These are phyloP conservation scores for Candida glucosophila DNA, from an alignment of 1,139 yeast species.

Conservation along the genomic window DNA sequence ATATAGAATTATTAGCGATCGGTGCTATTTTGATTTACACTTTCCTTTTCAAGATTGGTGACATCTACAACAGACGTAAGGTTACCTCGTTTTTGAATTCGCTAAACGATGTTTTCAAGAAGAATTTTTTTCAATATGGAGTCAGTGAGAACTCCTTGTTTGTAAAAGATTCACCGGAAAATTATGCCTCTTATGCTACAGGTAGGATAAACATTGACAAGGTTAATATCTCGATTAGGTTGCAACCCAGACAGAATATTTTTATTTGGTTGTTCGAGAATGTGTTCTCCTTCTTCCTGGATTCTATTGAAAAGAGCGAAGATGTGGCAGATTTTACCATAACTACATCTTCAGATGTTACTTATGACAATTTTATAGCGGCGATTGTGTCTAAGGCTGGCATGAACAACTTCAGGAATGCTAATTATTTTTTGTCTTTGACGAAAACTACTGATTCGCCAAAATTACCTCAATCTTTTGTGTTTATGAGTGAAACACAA, in stretches of 20 bases:
- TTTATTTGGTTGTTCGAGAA: constrained; percentile 55
- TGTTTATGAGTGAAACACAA: constrained; percentile 81
- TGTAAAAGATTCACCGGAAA: constrained; percentile 63
- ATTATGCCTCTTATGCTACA: constrained; percentile 73
- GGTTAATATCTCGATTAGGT: constrained; percentile 50
- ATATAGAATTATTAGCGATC: constrained; percentile 54
- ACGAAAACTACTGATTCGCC: constrained; percentile 72
- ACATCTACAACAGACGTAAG: constrained; percentile 43
- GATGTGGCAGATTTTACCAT: constrained; percentile 60
- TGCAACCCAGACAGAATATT: constrained; percentile 76
- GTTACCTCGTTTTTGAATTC: constrained; percentile 44
- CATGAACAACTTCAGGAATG: constrained; percentile 70
- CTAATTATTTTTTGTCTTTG: constrained; percentile 73
- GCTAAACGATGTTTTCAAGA: constrained; percentile 39
- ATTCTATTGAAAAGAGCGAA: constrained; percentile 39
- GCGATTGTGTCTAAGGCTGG: constrained; percentile 79
- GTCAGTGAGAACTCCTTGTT: constrained; percentile 40
- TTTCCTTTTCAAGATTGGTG: constrained; percentile 48
- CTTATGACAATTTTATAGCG: constrained; percentile 61
- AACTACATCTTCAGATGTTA: constrained; percentile 47
- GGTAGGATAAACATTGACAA: constrained; percentile 76
- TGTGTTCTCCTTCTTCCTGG: constrained; percentile 46
- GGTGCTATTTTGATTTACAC: constrained; percentile 40
- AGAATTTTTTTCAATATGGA: constrained; percentile 79
- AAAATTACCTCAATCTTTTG: constrained; percentile 64